Percentiles rank a stretch among this genome's conserved stretches.
These are phyloP conservation scores for Pseudodiploospora longispora DNA, from an alignment of 2,329 filamentous ascomycete species.

Conservation along the genomic window DNA sequence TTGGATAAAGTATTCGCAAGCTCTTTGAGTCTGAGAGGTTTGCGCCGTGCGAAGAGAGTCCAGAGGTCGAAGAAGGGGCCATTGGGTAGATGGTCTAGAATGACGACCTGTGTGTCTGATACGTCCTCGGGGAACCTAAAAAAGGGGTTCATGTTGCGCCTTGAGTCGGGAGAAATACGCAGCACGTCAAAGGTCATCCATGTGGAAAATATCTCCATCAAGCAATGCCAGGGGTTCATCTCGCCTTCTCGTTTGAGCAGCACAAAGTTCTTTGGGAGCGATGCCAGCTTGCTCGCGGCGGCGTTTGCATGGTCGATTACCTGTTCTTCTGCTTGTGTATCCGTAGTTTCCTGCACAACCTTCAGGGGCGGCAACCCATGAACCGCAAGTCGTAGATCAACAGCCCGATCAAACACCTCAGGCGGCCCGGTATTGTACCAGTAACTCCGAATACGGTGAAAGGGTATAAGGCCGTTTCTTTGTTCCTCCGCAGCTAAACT, in stretches of 20 bases:
- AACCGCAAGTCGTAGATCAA: conserved; percentile 1
- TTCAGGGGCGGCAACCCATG: conserved; percentile 2
- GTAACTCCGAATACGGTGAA: conserved; percentile 14
- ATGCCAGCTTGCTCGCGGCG: background rate
- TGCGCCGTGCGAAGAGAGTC: conserved; percentile 24
- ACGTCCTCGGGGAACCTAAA: conserved; percentile 4
- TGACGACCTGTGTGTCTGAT: conserved; percentile 23
- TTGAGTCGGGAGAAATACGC: conserved; percentile 15
- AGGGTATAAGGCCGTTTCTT: background rate
- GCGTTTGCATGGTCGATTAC: too few species aligned
- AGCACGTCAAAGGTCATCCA: conserved; percentile 25
- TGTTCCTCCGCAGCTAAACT: conserved; percentile 1
- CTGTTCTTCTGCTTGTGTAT: too few species aligned
- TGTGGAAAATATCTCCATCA: conserved; percentile 27
- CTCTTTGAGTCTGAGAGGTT: conserved; percentile 20
- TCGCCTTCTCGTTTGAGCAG: conserved; percentile 26
- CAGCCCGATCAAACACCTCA: conserved; percentile 13
- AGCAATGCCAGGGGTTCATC: conserved; percentile 24
- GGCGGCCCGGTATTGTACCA: conserved; percentile 24
- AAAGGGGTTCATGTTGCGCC: conserved; percentile 11
- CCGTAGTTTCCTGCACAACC: too few species aligned
- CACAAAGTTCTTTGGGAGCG: conserved; percentile 7
- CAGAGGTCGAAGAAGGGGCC: conserved; percentile 31
- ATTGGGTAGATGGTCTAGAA: conserved; percentile 25
- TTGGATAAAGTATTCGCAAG: conserved; percentile 4